Base-by-base conservation (phyloP, 176 grass and related monocot species). In the Oryza brachyantha region DNA sequence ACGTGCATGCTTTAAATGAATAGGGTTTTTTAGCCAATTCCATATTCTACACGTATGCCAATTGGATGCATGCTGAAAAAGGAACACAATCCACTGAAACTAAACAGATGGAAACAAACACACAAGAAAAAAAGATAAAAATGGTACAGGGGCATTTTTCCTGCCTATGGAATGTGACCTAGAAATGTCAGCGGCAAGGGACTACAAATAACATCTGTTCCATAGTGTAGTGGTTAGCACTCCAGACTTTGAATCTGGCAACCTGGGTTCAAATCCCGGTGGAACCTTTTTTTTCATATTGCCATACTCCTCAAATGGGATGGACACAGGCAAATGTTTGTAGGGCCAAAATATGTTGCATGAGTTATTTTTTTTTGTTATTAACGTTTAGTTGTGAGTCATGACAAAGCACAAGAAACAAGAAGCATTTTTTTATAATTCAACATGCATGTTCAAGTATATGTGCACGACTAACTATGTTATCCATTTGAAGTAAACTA, bases 171-270 rank as follows among this genome's bases (percentile, higher is more conserved):
- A 60, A 62, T 32, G 4, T 31, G 27, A 60, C 9, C 26, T 19
- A 58, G 54, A 58, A 58, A 57, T 22, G 7, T 57, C 52, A 57
- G 22, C 29, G 21, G 28, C 38, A 21, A 72, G 5, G 40, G 28
- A 27, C 0, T 13, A 60, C 0, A 78, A 35, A 82, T 29, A 70
- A 82, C 42, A 59, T 14, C 1, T 32, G 92, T 94, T 91, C 76
- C 76, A 86, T 94, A 78, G 92, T 94, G 92, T 94, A 91, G 88
- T 79, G 86, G 88, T 94, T 89, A 94, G 89, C 92, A 94, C 92
- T 94, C 92, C 83, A 86, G 92, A 94, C 83, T 94, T 94, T 91
- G 92, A 94, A 94, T 94, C 88, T 91, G 83, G 91, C 1, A 2
- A 32, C 2, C 31, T 4, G 2, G 31, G 31, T 2, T 32, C 4